Conservation (phyloP, 768 basidiomycete genomes). For the Filobasidium wieringae region DNA sequence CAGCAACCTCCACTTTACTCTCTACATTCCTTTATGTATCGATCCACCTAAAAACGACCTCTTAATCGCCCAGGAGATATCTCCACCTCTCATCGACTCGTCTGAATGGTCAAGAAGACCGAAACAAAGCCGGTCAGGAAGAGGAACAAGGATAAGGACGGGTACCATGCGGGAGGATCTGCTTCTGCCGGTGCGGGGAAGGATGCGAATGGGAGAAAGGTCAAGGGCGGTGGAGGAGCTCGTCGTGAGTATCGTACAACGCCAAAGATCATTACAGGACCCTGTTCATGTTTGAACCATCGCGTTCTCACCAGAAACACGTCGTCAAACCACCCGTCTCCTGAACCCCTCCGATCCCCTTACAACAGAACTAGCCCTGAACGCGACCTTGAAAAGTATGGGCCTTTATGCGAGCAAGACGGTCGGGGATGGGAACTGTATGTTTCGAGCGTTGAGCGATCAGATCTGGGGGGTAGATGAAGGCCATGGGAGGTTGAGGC, state of each 20-base stretch:
- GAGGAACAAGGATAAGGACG: not conserved
- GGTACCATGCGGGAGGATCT: not conserved
- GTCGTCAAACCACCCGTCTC: not conserved
- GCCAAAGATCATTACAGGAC: not conserved
- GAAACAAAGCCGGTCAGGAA: no score
- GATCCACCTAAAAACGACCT: not conserved
- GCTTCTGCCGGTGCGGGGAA: not conserved
- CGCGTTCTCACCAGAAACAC: not conserved
- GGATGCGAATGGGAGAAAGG: not conserved
- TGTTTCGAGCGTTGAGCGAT: slow-evolving; percentile 6
- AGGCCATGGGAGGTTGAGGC: not conserved
- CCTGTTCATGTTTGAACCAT: not conserved
- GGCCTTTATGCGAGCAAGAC: slow-evolving; percentile 3
- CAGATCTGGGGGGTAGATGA: not conserved
- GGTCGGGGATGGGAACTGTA: slow-evolving; percentile 5
- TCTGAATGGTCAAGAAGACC: no score
- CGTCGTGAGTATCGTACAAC: not conserved
- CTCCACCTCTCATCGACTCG: no score
- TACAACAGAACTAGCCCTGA: not conserved
- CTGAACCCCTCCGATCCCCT: not conserved
- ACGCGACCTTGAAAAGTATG: not conserved
- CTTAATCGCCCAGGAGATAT: not conserved
- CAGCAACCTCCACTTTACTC: not conserved
- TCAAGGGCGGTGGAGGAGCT: not conserved
- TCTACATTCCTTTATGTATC: not conserved